Evolutionary conservation across 2,329 filamentous ascomycete genomes (phyloP).

Genomic region (Acarospora socialis): DNA sequence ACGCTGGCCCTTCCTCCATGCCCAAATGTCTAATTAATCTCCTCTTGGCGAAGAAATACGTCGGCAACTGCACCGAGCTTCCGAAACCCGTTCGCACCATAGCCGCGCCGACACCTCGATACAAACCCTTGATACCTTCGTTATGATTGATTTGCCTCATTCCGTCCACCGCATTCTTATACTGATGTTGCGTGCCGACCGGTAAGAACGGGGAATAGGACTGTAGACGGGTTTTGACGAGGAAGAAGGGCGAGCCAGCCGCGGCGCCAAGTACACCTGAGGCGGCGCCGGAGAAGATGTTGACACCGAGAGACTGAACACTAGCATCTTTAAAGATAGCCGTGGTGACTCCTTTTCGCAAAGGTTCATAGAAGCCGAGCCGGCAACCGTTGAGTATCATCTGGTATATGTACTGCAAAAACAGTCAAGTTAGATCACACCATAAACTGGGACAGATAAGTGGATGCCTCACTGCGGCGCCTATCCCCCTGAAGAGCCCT

Average conservation of each 20-base stretch:
- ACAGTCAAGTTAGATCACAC: constrained; percentile 5
- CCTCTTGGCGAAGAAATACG: constrained; percentile 95
- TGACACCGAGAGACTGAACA: constrained; percentile 76
- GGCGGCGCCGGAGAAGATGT: constrained; percentile 80
- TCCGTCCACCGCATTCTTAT: constrained; percentile 74
- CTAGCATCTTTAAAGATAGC: constrained; percentile 56
- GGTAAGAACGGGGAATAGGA: constrained; percentile 85
- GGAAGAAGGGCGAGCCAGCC: constrained; percentile 91
- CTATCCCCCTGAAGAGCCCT: constrained; percentile 78
- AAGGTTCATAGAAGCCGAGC: constrained; percentile 91
- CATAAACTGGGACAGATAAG: constrained; percentile 7
- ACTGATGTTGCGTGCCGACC: constrained; percentile 92
- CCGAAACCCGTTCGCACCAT: constrained; percentile 96
- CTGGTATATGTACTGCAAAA: constrained; percentile 70
- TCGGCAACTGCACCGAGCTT: constrained; percentile 88
- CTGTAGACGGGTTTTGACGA: constrained; percentile 92
- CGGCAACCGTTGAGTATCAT: constrained; percentile 92
- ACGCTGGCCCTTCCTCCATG: constrained; percentile 77
- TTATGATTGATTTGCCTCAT: constrained; percentile 60
- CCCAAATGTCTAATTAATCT: constrained; percentile 66
- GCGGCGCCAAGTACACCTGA: constrained; percentile 85
- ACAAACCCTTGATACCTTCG: constrained; percentile 71
- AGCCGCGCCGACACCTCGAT: constrained; percentile 78
- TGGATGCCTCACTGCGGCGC: constrained; percentile 49
- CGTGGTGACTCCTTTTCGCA: constrained; percentile 57